Conservation (phyloP, 1,284 basidiomycete species). For the Termitomyces sp. region DNA sequence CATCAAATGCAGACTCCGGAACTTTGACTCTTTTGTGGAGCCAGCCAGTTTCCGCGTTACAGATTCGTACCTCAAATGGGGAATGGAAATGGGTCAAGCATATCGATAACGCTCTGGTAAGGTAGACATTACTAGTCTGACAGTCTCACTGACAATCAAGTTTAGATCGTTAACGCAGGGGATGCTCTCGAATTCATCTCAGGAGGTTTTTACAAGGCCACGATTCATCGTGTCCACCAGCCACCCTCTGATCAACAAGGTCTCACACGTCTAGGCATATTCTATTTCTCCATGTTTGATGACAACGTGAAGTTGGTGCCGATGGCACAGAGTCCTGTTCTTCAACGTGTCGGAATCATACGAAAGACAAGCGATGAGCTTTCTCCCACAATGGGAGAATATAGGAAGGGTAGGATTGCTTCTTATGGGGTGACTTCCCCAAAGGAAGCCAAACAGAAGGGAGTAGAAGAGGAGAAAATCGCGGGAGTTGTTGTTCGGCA, state of each 20-base stretch:
- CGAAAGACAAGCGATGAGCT: constrained; percentile 17
- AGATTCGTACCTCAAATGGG: constrained; percentile 42
- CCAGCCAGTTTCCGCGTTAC: constrained; percentile 48
- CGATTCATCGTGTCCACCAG: constrained; percentile 28
- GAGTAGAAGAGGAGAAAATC: constrained; percentile 39
- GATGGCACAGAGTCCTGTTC: constrained; percentile 17
- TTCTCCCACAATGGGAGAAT: constrained; percentile 27
- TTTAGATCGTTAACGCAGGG: constrained; percentile 26
- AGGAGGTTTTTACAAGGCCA: constrained; percentile 34
- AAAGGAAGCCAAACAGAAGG: constrained; percentile 25
- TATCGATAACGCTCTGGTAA: constrained; percentile 48
- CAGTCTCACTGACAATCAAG: no score
- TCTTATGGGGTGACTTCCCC: constrained; percentile 30
- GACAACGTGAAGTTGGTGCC: constrained; percentile 22
- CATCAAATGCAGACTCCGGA: constrained; percentile 53
- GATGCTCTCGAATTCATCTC: constrained; percentile 45
- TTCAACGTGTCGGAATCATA: constrained; percentile 19
- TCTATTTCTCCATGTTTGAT: constrained; percentile 19
- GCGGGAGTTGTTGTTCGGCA: constrained; percentile 40
- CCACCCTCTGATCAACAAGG: constrained; percentile 20
- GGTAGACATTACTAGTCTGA: no score
- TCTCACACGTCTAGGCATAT: constrained; percentile 19
- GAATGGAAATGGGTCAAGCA: constrained; percentile 49
- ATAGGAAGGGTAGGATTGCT: constrained; percentile 23
- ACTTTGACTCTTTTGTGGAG: constrained; percentile 51